Base-by-base conservation (phyloP, 371 early-diverging fungal genomes). In the Dinochytrium kinnereticum region DNA sequence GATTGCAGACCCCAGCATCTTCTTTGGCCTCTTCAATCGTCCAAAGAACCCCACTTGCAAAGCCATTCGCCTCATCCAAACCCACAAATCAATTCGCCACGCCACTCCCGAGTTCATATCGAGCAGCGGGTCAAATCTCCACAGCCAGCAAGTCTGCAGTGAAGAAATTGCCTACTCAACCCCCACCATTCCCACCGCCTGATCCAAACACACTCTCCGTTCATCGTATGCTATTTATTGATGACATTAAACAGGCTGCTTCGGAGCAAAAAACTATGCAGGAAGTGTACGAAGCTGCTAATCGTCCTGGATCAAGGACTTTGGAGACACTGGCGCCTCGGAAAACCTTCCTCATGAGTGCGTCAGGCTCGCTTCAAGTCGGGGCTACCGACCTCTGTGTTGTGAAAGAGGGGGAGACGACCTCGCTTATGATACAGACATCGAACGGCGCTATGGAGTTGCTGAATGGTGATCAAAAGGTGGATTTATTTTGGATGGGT, bases 401-500 rank as follows among this genome's bases (percentile, higher is more conserved):
- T 13, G 61, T 34, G 15, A 61, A 61, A 26, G 37, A 34, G 19
- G 31, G 61, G 15, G 61, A 37, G 36, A 36, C 36, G 37, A 61
- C 61, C 19, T 28, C 30, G 13, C n/a, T n/a, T n/a, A n/a, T n/a
- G n/a, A n/a, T n/a, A n/a, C n/a, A n/a, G n/a, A n/a, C n/a, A n/a
- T n/a, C n/a, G n/a, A n/a, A n/a, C n/a, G n/a, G n/a, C n/a, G n/a
- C n/a, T n/a, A n/a, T n/a, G n/a, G n/a, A n/a, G n/a, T 31, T 17
- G 37, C 19, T 34, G 34, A 7, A 55, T 26, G 37, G 36, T 17
- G 36, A 34, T 13, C 34, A 24, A 61, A 31, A 61, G 15, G 61
- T 61, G 31, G 61, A 61, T 34, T 5, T 61, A 36, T 61, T 61
- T 61, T 61, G 61, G 61, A 61, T 26, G 3, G 61, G 61, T 7